phyloP scores from a whole-genome alignment of 352 stramenopile genomes.

The Phytophthora capsici region DNA sequence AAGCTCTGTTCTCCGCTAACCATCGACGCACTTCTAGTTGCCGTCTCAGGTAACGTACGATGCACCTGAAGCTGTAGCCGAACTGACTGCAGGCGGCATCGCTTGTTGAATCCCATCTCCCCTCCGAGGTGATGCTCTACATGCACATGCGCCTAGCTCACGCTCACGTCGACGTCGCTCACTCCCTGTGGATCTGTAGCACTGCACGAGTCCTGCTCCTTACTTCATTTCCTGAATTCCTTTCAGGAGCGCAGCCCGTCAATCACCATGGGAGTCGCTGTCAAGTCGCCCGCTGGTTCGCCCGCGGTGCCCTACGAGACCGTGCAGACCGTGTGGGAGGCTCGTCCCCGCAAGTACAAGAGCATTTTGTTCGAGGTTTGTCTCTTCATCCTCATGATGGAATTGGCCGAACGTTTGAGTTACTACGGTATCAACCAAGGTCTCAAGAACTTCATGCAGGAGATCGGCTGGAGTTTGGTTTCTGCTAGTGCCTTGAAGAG shows the following conservation, averaged over 20 bases:
- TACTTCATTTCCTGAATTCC: constrained; percentile 31
- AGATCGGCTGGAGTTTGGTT: constrained; percentile 64
- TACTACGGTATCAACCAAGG: constrained; percentile 90
- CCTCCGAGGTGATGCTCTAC: too few relatives aligned
- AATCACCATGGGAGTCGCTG: constrained; percentile 21
- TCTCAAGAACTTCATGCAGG: constrained; percentile 86
- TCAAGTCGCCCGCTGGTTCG: constrained; percentile 38
- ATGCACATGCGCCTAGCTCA: background rate
- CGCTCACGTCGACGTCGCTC: background rate
- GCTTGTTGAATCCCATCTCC: background rate
- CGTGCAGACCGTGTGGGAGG: constrained; percentile 50
- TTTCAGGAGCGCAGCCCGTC: constrained; percentile 3
- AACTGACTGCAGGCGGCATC: background rate
- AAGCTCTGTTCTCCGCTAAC: background rate
- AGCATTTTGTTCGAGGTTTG: constrained; percentile 69
- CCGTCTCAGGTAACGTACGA: background rate
- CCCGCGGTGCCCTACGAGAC: constrained; percentile 26
- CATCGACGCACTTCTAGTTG: background rate
- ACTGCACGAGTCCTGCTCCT: constrained; percentile 2
- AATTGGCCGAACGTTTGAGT: constrained; percentile 40
- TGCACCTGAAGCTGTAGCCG: background rate
- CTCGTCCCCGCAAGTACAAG: constrained; percentile 60
- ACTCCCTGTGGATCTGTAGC: constrained; percentile 5
- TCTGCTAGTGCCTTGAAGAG: constrained; percentile 66
- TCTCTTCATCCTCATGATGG: constrained; percentile 47